Evolutionary conservation across 345 rosid species (phyloP), one percentile per base, ranked within the genome.

Genomic region (Nasturtium officinale): DNA sequence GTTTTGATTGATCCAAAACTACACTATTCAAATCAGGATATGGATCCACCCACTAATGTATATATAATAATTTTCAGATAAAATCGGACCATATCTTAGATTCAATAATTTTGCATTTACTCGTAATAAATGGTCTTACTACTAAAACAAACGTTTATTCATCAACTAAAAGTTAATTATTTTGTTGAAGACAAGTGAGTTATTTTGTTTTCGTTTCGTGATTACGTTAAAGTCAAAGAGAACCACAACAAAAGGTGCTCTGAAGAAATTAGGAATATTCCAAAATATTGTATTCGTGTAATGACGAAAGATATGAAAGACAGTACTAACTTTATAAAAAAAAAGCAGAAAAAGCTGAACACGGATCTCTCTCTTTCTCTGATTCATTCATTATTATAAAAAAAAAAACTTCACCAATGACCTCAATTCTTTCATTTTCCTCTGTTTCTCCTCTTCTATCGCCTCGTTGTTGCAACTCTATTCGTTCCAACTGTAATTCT

Each of bases 401-500:
- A 28, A n/a, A 59, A 12, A n/a, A 25, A 12, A 16, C 9, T 4
- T 51, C 32, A 40, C 30, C 78, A 57, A 66, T 74, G 73, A 13
- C 38, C 18, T 35, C 60, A 13, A 35, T 29, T 57, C 30, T 74
- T 65, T 54, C 51, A 45, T 54, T 63, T 64, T 65, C 60, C 52
- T 74, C 72, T 37, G 30, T 42, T 47, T 33, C 32, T 45, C 57
- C 55, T 73, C 59, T 20, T 66, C 45, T 9, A 5, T 29, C 21
- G 32, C 47, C 30, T 42, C 67, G 33, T 15, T 50, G 67, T 51
- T 35, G 26, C 66, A 47, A 50, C 67, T 12, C 73, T 43, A 21
- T 38, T 48, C 53, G 23, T 59, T 66, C 73, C 20, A 37, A 28
- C n/a, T 53, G 78, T 74, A 50, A 15, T 33, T 37, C 17, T 55